Base-by-base conservation (phyloP, 768 basidiomycete genomes). In the Mycena pura region DNA sequence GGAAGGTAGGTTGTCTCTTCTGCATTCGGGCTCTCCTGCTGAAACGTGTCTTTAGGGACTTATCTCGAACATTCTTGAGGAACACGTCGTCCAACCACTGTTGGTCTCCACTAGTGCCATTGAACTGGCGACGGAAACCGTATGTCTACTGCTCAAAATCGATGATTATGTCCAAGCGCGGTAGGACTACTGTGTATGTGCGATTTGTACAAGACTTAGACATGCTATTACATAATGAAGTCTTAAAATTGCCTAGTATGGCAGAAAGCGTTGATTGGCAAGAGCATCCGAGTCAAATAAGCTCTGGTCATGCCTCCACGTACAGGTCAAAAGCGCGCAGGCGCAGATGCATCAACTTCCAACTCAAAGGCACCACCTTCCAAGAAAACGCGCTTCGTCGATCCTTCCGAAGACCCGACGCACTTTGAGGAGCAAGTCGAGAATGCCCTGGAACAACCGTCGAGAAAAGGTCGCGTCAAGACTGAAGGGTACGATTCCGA, bases 51-150 rank as follows among this genome's bases (percentile, higher is more conserved):
- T 43, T 25, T 34, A 96, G 94, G 96, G 97, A 13, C 82, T 96
- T 69, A 96, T 99, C 69, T 96, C 94, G 24, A 97, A 99, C 77
- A 98, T 99, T 64, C 72, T 96, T 29, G 96, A 98, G 73, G 97
- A 99, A 75, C 94, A 97, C 64, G 97, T 99, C 15, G 90, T 99
- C 5, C 97, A 99, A 74, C 97, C 96, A 29, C 79, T 99, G 58
- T 79, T 99, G 46, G 97, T 99, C 15, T 90, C 92, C 17, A 99
- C 97, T 25, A 96, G 93, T 66, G 97, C 97, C 10, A 81, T 99
- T 55, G 96, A 99, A 77, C 82, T 99, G 49, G 82, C 97, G 22
- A 97, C 96, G 11, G 97, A 99, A 79, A 99, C 97, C 2, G 96
- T 99, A n/a, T 94, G 95, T 66, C 77, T 99, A 68, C 76, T 99